These are phyloP conservation scores for Lachnellula hyalina DNA, from an alignment of 2,329 filamentous ascomycete genomes.

Conservation along the genomic window DNA sequence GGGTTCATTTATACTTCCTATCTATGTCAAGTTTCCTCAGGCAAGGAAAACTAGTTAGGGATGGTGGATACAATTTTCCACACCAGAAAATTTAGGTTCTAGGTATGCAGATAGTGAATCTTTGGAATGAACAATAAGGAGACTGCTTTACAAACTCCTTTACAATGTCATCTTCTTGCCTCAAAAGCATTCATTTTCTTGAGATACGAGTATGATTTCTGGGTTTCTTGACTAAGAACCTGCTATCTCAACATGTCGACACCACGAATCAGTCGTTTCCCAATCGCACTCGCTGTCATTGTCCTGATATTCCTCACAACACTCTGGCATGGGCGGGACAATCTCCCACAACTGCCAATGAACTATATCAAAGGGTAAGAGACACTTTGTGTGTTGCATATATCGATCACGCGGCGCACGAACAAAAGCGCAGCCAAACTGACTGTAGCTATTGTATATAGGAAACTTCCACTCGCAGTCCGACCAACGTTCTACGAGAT, in stretches of 20 bases:
- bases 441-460: neutral
- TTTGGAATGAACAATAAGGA: too few relatives aligned
- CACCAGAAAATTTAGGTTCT: too few relatives aligned
- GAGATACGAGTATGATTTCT: too few relatives aligned
- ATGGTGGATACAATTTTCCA: too few relatives aligned
- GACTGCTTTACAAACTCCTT: too few relatives aligned
- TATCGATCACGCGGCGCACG: too few relatives aligned
- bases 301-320: neutral
- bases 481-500: constrained; percentile 31
- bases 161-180: constrained; percentile 41
- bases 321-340: constrained; percentile 3
- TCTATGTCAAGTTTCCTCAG: too few relatives aligned
- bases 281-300: neutral
- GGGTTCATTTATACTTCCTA: too few relatives aligned
- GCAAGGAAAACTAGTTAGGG: too few relatives aligned
- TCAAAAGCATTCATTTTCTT: neutral
- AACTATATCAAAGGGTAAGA: constrained; percentile 8
- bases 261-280: neutral
- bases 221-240: too few relatives aligned
- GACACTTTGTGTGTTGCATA: neutral
- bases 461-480: neutral
- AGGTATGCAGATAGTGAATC: too few relatives aligned
- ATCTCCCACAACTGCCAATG: neutral
- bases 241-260: constrained; percentile 35
- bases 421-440: neutral